phyloP scores from a whole-genome alignment of 805 yeast genomes.

The Pichia membranifaciens region DNA sequence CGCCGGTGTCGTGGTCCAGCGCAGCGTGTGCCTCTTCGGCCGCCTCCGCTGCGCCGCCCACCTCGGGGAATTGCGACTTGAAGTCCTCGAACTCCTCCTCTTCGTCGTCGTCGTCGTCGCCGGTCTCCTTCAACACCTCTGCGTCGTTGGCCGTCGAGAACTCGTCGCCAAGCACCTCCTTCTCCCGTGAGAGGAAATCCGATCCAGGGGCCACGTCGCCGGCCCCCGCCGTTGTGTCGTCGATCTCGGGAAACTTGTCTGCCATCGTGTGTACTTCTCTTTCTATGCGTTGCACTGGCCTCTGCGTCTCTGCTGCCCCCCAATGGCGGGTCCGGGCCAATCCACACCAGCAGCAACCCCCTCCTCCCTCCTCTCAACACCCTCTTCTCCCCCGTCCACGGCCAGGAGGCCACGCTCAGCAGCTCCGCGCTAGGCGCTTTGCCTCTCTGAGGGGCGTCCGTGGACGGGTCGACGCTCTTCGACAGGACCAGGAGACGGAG shows the following conservation, averaged over 20 bases:
- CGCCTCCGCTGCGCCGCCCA: constrained; percentile 23
- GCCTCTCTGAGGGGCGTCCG: too few species aligned
- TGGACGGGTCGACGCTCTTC: too few species aligned
- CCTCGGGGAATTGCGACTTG: constrained; percentile 61
- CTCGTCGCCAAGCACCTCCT: constrained; percentile 63
- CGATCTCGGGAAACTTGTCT: constrained; percentile 71
- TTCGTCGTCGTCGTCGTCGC: constrained; percentile 31
- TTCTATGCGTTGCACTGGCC: too few species aligned
- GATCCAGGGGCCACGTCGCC: constrained; percentile 17
- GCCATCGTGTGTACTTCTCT: constrained; percentile 41
- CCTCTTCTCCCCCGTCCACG: too few species aligned
- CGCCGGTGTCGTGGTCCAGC: constrained; percentile 17
- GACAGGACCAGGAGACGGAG: too few species aligned
- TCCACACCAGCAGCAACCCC: too few species aligned
- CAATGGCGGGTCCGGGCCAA: too few species aligned
- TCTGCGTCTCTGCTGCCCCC: too few species aligned
- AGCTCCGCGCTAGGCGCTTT: too few species aligned
- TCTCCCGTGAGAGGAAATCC: constrained; percentile 65
- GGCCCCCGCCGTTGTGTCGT: constrained; percentile 34
- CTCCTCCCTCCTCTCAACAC: too few species aligned
- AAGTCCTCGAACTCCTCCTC: constrained; percentile 51
- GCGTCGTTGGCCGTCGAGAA: constrained; percentile 61
- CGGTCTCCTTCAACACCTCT: constrained; percentile 32
- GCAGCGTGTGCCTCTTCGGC: background rate
- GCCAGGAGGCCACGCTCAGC: too few species aligned